Conservation (phyloP, 768 basidiomycete species). For the Pleurotus platypus region DNA sequence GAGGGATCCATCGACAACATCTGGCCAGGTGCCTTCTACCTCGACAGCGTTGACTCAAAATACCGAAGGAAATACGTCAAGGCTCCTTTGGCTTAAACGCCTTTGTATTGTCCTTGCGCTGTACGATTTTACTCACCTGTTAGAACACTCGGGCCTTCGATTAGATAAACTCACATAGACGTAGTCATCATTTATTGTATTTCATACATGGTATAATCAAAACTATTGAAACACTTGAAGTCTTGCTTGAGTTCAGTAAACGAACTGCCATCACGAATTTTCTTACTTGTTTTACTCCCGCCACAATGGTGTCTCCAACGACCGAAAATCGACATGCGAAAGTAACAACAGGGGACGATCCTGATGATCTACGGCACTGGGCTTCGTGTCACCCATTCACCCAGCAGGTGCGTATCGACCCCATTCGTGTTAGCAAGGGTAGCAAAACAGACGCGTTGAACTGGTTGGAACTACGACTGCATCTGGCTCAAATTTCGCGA, state of each 20-base stretch:
- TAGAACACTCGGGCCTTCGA: not conserved
- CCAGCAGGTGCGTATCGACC: conserved; percentile 38
- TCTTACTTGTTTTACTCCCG: not conserved
- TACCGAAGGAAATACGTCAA: conserved; percentile 85
- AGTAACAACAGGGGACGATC: conserved; percentile 7
- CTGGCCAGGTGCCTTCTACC: conserved; percentile 93
- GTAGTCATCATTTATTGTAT: conserved; percentile 8
- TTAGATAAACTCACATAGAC: conserved; percentile 3
- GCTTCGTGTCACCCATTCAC: conserved; percentile 46
- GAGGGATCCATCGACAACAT: conserved; percentile 87
- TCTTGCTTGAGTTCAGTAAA: not conserved
- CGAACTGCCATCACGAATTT: too few relatives aligned
- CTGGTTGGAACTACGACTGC: too few relatives aligned
- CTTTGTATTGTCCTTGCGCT: not conserved
- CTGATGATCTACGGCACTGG: conserved; percentile 25
- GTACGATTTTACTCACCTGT: conserved; percentile 9
- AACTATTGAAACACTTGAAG: not conserved
- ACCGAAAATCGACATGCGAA: conserved; percentile 6
- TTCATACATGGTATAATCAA: not conserved
- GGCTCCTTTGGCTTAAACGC: conserved; percentile 34
- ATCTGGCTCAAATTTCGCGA: too few relatives aligned
- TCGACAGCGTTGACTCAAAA: conserved; percentile 84
- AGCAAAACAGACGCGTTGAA: too few relatives aligned
- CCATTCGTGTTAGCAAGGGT: too few relatives aligned
- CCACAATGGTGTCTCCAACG: conserved; percentile 2